Evolutionary conservation across 2,329 filamentous ascomycete genomes (phyloP).

Genomic region (Fusarium sp.): DNA sequence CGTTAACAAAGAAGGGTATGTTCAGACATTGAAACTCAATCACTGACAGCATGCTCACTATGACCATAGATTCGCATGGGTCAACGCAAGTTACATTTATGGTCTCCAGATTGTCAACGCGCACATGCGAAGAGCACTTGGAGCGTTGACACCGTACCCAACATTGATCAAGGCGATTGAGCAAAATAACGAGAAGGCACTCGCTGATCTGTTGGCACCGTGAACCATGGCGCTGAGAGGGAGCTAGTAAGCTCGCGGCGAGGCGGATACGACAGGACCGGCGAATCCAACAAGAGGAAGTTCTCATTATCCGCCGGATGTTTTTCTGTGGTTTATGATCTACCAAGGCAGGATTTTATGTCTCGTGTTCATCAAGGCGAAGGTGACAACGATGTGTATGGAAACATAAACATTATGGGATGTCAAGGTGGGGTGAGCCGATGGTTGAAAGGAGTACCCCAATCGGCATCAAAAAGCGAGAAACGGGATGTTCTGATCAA

Average conservation of each 20-base stretch:
- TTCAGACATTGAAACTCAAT: background rate
- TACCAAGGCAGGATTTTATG: background rate
- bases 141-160: conserved; percentile 89
- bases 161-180: conserved; percentile 81
- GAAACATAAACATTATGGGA: no score
- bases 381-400: no score
- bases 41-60: conserved; percentile 47
- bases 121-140: conserved; percentile 90
- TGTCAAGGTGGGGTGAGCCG: no score
- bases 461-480: background rate
- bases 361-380: background rate
- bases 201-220: conserved; percentile 59
- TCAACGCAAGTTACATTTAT: conserved; percentile 97
- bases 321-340: background rate
- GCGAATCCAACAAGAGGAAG: conserved; percentile 19
- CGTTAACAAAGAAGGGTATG: conserved; percentile 92
- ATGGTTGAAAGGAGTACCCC: background rate
- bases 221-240: conserved; percentile 28
- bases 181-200: conserved; percentile 67
- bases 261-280: background rate
- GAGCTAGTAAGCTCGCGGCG: conserved; percentile 20
- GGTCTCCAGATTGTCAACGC: conserved; percentile 90
- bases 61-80: conserved; percentile 89
- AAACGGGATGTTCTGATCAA: background rate
- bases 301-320: conserved; percentile 11